These are phyloP conservation scores for Epichloe festucae DNA, from an alignment of 2,329 filamentous ascomycete species.

Conservation along the genomic window DNA sequence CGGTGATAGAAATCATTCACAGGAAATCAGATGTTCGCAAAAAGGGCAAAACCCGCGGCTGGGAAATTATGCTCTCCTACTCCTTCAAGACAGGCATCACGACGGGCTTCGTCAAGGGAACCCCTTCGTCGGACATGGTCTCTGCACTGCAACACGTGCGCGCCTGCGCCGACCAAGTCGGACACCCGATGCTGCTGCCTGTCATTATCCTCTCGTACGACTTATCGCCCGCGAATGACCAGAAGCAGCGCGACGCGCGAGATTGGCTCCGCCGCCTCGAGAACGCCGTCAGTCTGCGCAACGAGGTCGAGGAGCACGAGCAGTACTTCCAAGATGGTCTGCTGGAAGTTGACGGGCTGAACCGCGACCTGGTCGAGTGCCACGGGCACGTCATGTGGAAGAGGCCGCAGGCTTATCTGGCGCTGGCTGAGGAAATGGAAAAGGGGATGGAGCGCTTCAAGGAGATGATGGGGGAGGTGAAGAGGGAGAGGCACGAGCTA, in stretches of 20 bases:
- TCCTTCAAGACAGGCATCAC: conserved; percentile 41
- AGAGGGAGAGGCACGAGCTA: not conserved
- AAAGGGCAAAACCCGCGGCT: conserved; percentile 51
- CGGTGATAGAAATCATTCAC: conserved; percentile 40
- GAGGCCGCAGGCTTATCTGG: conserved; percentile 46
- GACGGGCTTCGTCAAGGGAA: conserved; percentile 49
- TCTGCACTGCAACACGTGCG: conserved; percentile 36
- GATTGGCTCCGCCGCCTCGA: conserved; percentile 50
- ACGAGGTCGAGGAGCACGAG: conserved; percentile 44
- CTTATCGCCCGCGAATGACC: conserved; percentile 40
- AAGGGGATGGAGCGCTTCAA: conserved; percentile 33
- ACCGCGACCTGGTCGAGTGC: conserved; percentile 49
- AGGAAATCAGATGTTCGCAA: conserved; percentile 55
- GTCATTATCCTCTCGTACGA: conserved; percentile 47
- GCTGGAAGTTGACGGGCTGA: conserved; percentile 46
- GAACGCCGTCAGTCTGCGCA: conserved; percentile 46
- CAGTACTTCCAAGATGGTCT: conserved; percentile 38
- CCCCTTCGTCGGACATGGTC: conserved; percentile 40
- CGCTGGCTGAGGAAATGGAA: conserved; percentile 36
- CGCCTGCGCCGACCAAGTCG: conserved; percentile 34
- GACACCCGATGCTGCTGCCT: conserved; percentile 46
- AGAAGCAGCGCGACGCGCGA: conserved; percentile 48
- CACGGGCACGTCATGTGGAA: conserved; percentile 51
- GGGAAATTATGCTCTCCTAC: conserved; percentile 51
- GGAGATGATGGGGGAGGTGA: conserved; percentile 11